These are phyloP conservation scores for Talaromyces sp. DNA, from an alignment of 2,329 filamentous ascomycete species.

Conservation along the genomic window DNA sequence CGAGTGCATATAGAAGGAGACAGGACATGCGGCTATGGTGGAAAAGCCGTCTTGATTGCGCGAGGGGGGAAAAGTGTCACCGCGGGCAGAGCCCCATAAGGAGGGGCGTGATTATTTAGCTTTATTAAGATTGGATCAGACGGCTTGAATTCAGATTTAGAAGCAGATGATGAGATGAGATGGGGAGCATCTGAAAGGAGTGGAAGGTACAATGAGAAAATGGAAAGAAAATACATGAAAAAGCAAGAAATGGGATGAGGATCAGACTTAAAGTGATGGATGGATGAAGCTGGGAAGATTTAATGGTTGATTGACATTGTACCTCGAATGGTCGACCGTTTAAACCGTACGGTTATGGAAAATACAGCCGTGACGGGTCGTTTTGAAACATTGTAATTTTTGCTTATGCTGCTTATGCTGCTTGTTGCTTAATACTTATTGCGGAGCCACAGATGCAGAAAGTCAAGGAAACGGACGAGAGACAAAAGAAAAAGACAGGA, in stretches of 20 bases:
- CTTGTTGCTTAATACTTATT: background rate
- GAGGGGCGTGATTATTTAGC: slow-evolving; percentile 11
- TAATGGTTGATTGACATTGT: slow-evolving; percentile 4
- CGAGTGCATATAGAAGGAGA: slow-evolving; percentile 34
- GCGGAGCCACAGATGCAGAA: slow-evolving; percentile 6
- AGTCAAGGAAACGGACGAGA: background rate
- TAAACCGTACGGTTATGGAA: slow-evolving; percentile 6
- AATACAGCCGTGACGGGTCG: slow-evolving; percentile 10
- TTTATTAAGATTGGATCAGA: background rate
- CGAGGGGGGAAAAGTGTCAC: slow-evolving; percentile 18
- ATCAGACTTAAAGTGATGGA: background rate
- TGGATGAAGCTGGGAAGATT: slow-evolving; percentile 1
- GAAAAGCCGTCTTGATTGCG: slow-evolving; percentile 28
- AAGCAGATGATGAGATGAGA: background rate
- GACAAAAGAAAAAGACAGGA: background rate
- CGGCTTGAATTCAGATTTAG: background rate
- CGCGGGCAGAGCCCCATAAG: slow-evolving; percentile 16
- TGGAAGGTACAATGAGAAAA: background rate
- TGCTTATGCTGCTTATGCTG: background rate
- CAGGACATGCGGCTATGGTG: slow-evolving; percentile 26
- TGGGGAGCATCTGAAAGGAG: background rate
- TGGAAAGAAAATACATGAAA: background rate
- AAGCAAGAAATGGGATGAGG: background rate
- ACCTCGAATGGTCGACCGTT: background rate
- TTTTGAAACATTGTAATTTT: slow-evolving; percentile 12